Percentiles rank a stretch among this genome's conserved stretches.
These are phyloP conservation scores for Comarum palustre DNA, from an alignment of 306 rosid species.

Conservation along the genomic window DNA sequence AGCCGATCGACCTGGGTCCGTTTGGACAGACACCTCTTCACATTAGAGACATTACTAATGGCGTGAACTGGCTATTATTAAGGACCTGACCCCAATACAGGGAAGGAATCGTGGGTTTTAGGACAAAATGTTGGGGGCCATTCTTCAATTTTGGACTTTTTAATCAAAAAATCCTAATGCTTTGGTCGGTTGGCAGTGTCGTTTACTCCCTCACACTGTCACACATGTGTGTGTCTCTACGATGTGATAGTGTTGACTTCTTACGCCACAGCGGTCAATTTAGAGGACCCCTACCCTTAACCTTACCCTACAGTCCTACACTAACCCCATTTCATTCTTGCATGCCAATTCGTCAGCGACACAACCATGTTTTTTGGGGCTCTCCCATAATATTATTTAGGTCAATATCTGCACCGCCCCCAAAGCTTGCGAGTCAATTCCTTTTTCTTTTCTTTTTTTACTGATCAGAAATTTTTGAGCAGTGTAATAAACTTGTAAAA, in stretches of 20 bases:
- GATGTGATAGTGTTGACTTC: not conserved
- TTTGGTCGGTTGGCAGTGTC: constrained; percentile 5
- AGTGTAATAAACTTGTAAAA: not conserved
- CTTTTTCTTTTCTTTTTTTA: not conserved
- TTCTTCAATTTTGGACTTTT: not conserved
- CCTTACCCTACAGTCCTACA: too few relatives aligned
- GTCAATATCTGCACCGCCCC: not conserved
- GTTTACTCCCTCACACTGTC: not conserved
- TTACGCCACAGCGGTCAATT: not conserved
- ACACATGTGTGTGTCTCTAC: not conserved
- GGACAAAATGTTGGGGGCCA: not conserved
- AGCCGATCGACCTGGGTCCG: not conserved
- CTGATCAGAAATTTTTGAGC: not conserved
- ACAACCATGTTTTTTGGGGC: not conserved
- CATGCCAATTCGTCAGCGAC: not conserved
- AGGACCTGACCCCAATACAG: not conserved
- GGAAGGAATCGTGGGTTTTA: not conserved
- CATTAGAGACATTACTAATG: not conserved
- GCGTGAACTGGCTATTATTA: not conserved
- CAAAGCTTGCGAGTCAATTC: not conserved
- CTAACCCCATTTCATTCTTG: not conserved
- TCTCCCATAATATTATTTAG: too few relatives aligned
- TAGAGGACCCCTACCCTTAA: not conserved
- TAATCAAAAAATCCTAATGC: not conserved
- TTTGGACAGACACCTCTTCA: too few relatives aligned